Conservation (phyloP, 305 asterid species). For the Rubia tinctorum region DNA sequence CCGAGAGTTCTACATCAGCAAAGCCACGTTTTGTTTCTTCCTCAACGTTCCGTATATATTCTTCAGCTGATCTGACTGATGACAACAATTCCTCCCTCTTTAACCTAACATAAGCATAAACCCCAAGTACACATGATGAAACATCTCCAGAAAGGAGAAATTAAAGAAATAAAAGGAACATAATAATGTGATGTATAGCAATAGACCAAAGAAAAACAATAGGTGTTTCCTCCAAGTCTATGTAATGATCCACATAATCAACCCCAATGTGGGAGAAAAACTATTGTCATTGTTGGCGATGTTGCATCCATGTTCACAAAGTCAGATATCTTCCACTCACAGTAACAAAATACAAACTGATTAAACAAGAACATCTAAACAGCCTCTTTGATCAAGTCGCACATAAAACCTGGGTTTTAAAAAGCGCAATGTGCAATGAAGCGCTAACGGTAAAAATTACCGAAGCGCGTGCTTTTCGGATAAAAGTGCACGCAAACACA, state of each 20-base stretch:
- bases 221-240: not conserved
- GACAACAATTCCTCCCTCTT: slow-evolving; percentile 78
- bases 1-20: slow-evolving; percentile 13
- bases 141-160: not conserved
- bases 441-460: too few relatives aligned
- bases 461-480: too few relatives aligned
- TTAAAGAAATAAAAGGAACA: not conserved
- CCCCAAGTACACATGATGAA: not conserved
- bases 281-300: too few relatives aligned
- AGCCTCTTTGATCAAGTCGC: not conserved
- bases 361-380: not conserved
- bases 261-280: too few relatives aligned
- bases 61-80: slow-evolving; percentile 71
- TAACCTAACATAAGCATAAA: slow-evolving; percentile 38
- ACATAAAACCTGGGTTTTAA: too few relatives aligned
- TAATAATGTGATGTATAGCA: not conserved
- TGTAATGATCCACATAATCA: not conserved
- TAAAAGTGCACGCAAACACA: too few relatives aligned
- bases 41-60: slow-evolving; percentile 63
- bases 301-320: not conserved
- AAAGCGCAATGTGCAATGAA: too few relatives aligned
- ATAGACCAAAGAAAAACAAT: not conserved
- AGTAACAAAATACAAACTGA: not conserved
- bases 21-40: slow-evolving; percentile 69
- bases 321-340: not conserved